Evolutionary conservation across 345 rosid genomes (phyloP), one percentile per base, ranked within the genome.

Genomic region (Eucalyptus sp.): DNA sequence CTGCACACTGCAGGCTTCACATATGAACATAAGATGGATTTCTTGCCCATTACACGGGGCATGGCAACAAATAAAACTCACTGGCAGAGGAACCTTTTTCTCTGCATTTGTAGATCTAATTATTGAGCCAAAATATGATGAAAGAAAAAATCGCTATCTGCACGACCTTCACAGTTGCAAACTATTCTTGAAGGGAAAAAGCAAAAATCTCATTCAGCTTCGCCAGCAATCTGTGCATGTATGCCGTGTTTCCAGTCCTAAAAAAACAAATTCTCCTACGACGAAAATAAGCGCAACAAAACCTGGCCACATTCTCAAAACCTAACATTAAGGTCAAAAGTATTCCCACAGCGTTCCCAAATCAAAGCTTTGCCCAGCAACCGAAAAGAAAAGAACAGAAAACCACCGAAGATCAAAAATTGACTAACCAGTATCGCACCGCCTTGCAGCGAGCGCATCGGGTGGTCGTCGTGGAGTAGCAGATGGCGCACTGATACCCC

Each of bases 381-480:
- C 43, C 33, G 14, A 79, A 87, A 44, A 44, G 11, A n/a, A 90
- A 2, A 90, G 33, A 7, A 76, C 43, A 18, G 25, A 18, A 86
- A 76, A 54, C 86, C 37, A 66, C 62, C 62, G 20, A 22, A 85
- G 64, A 27, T 29, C 10, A 18, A 33, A 88, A 87, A 90, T 15
- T 41, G 71, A 88, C 96, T 27, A 92, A 98, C 99, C 99, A 98
- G 91, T 98, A 98, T 41, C 99, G 94, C 89, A 96, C 97, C 17
- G 96, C 90, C 91, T 97, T 98, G 94, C 99, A 98, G 44, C 91
- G 96, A 86, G 99, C 91, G 88, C 99, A 97, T 17, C 99, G 94
- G 13, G 96, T 96, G 11, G 97, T 94, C 52, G 99, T 97, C 56
- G 94, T 94, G 91, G 86, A 90, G 90, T 88, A 96, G 88, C 99